phyloP scores from a whole-genome alignment of 2,329 filamentous ascomycete genomes.

The Penicillium sumatraense region DNA sequence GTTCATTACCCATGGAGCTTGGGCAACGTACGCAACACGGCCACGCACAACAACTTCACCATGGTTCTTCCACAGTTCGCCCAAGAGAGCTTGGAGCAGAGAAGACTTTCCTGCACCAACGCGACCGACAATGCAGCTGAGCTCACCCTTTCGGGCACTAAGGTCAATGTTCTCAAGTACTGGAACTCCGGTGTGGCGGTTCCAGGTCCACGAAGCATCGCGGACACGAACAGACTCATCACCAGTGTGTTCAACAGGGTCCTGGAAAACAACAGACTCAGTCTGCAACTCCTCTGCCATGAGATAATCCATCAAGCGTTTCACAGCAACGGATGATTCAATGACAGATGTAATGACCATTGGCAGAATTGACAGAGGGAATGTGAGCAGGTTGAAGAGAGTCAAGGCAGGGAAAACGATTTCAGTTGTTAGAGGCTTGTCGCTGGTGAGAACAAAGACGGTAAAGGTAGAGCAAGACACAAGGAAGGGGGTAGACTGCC shows the following conservation, averaged over 20 bases:
- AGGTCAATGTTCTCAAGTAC: conserved; percentile 85
- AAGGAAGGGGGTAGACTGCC: conserved; percentile 95
- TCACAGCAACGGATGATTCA: conserved; percentile 90
- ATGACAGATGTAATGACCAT: conserved; percentile 99
- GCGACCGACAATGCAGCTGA: conserved; percentile 89
- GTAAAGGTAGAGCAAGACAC: conserved; percentile 97
- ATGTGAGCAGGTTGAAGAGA: conserved; percentile 93
- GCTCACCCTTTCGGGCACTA: conserved; percentile 86
- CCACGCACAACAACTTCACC: conserved; percentile 84
- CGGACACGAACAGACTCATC: conserved; percentile 85
- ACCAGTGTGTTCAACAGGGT: conserved; percentile 73
- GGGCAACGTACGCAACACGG: conserved; percentile 85
- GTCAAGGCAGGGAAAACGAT: conserved; percentile 94
- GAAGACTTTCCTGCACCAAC: conserved; percentile 97
- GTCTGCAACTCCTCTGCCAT: conserved; percentile 86
- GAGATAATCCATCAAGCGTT: conserved; percentile 82
- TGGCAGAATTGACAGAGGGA: conserved; percentile 88
- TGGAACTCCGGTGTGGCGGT: conserved; percentile 72
- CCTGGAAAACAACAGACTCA: conserved; percentile 75
- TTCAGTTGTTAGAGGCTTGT: conserved; percentile 83
- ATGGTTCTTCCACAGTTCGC: conserved; percentile 87
- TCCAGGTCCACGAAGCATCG: conserved; percentile 92
- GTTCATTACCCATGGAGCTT: conserved; percentile 96
- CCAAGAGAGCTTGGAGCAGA: conserved; percentile 82
- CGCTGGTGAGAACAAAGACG: conserved; percentile 84